Percentiles rank a stretch among this genome's conserved stretches.
Conservation (phyloP, 2,329 filamentous ascomycete genomes). For the Calonectria leucothoes region DNA sequence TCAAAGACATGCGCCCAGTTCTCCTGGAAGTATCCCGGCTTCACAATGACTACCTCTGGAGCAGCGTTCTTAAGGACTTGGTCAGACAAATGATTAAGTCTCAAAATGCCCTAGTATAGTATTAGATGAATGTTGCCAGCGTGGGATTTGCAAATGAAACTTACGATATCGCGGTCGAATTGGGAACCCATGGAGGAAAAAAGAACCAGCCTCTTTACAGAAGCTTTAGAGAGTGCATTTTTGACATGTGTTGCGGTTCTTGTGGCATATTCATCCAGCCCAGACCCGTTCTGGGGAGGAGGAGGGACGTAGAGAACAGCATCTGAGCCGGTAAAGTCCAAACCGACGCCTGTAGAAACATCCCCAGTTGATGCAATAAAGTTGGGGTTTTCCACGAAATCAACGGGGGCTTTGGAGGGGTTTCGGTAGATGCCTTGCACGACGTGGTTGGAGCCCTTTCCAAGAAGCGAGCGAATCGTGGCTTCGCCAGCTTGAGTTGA, state of each 20-base stretch:
- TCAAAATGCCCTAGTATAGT: conserved; percentile 39
- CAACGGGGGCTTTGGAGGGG: conserved; percentile 41
- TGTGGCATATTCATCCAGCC: conserved; percentile 38
- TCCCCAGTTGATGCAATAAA: conserved; percentile 47
- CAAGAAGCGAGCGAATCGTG: conserved; percentile 43
- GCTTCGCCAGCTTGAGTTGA: conserved; percentile 47
- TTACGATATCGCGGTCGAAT: conserved; percentile 44
- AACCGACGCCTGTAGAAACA: conserved; percentile 35
- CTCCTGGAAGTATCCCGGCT: conserved; percentile 37
- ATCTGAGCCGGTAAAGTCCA: conserved; percentile 45
- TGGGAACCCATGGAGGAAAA: conserved; percentile 46
- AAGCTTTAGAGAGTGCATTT: conserved; percentile 31
- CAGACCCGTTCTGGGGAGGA: conserved; percentile 40
- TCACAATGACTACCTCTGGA: conserved; percentile 33
- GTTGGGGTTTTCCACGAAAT: conserved; percentile 41
- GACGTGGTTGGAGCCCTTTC: conserved; percentile 26
- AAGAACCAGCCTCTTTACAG: conserved; percentile 38
- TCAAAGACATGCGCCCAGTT: conserved; percentile 36
- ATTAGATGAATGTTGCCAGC: not conserved
- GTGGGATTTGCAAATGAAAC: not conserved
- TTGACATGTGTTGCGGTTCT: conserved; percentile 39
- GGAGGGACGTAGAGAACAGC: conserved; percentile 50
- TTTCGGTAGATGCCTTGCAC: conserved; percentile 48
- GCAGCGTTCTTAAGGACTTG: conserved; percentile 31
- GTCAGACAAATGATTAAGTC: conserved; percentile 38